Percentiles rank a stretch among this genome's conserved stretches.
Conservation (phyloP, 768 basidiomycete species). For the Trametes gibbosa region DNA sequence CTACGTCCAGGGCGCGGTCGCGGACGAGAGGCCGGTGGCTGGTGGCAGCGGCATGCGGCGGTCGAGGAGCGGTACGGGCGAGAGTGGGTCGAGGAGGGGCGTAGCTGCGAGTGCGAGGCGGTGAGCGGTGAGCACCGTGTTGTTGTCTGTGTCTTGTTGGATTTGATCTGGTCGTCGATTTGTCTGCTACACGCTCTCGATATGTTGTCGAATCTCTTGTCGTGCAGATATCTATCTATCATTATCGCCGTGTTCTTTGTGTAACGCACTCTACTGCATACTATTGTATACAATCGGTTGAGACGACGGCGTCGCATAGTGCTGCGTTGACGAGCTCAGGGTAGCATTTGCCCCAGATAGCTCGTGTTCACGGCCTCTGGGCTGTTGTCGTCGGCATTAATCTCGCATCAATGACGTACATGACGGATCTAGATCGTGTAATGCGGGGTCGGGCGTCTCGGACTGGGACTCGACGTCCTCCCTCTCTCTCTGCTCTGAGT, state of each 20-base stretch:
- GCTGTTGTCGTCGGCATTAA: too few species aligned
- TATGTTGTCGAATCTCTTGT: constrained; percentile 7
- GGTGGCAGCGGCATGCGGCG: background rate
- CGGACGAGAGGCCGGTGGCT: constrained; percentile 7
- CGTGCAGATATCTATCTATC: background rate
- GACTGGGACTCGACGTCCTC: too few species aligned
- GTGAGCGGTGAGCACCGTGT: background rate
- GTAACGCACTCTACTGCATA: background rate
- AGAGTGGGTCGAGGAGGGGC: background rate
- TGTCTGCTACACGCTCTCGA: constrained; percentile 18
- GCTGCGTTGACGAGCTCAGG: too few species aligned
- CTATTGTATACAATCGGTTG: background rate
- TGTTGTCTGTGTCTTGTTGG: background rate
- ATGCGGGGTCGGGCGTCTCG: too few species aligned
- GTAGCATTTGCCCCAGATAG: too few species aligned
- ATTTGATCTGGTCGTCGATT: constrained; percentile 3
- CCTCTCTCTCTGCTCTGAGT: too few species aligned
- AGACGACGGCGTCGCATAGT: too few species aligned
- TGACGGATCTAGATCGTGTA: too few species aligned
- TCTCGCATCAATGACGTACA: too few species aligned
- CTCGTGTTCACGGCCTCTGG: too few species aligned
- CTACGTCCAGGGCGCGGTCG: constrained; percentile 55
- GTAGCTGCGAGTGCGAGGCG: background rate
- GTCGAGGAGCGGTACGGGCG: constrained; percentile 6
- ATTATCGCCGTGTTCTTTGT: background rate